Base-by-base conservation (phyloP, 2,329 filamentous ascomycete genomes). In the Fusarium sp. region DNA sequence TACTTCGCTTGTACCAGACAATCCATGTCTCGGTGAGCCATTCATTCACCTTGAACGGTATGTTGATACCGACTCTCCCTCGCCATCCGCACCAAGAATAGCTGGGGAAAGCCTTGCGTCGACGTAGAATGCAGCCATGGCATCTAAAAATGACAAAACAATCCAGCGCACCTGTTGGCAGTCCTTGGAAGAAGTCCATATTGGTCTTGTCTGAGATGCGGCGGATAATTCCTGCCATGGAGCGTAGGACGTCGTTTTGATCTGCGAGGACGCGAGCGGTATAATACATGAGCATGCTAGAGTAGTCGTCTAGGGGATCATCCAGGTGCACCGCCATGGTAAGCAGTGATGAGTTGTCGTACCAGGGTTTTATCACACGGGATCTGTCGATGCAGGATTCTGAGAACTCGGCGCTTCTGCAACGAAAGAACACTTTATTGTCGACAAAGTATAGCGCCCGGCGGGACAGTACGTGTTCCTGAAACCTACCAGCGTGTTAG, bases 31-130 rank as follows among this genome's bases (percentile, higher is more conserved):
- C 34, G 0, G 56, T 13, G 7, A 73, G 41, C 67, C 67, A 73
- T 6, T 52, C 10, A 18, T 72, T 48, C 8, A 27, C 43, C 14
- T 48, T 25, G 43, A 48, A 48, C 16, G 43, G 43, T 14, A 48
- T 25, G 43, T 27, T 48, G 9, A 48, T 48, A 2, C 20, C 23
- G 13, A 25, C 16, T 2, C 2, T 3, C 0, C 70, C 72, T 14
- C 57, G 57, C 72, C 67, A 74, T 2, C 72, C 70, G 0, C 43
- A 50, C 72, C 70, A 74, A 0, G 67, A 67, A n/a, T 74, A 73
- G 25, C 70, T 71, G 6, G 72, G 70, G 45, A 73, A 73, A 4
- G 27, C 43, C 6, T 23, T 1, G 11, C 70, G 64, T 1, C 72
- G 72, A 4, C 48, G 62, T 2, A 62, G 23, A 9, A 27, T 10